These are phyloP conservation scores for Ceratocystis huliohia DNA, from an alignment of 2,329 filamentous ascomycete species.

Conservation along the genomic window DNA sequence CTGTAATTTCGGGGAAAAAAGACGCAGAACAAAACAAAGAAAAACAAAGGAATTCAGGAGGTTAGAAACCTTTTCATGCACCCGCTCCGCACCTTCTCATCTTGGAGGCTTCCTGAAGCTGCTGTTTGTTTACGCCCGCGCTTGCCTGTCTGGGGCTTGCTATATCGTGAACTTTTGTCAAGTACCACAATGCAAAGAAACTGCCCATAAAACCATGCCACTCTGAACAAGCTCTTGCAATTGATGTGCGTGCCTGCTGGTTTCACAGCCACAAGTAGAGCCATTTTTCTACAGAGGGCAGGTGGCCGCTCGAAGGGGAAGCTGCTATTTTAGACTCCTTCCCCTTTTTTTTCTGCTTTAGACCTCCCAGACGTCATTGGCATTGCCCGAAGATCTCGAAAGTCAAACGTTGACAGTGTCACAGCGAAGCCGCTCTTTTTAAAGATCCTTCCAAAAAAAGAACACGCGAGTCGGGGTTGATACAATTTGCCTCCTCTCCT, in stretches of 20 bases:
- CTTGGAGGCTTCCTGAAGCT: background rate
- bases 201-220: background rate
- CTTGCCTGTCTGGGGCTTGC: background rate
- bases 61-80: background rate
- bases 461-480: background rate
- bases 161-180: background rate
- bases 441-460: constrained; percentile 6
- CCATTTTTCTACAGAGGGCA: background rate
- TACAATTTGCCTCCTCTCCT: background rate
- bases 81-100: background rate
- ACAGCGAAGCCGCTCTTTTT: background rate
- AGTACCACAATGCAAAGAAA: background rate
- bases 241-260: background rate
- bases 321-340: background rate
- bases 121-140: background rate
- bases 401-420: constrained; percentile 7
- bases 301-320: background rate
- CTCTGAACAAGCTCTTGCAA: background rate
- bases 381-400: background rate
- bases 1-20: background rate
- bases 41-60: background rate
- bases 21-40: background rate
- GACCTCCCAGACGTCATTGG: background rate
- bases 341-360: background rate
- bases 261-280: background rate